Conservation (phyloP, 306 rosid genomes). For the Dalbergia cochinchinensis region DNA sequence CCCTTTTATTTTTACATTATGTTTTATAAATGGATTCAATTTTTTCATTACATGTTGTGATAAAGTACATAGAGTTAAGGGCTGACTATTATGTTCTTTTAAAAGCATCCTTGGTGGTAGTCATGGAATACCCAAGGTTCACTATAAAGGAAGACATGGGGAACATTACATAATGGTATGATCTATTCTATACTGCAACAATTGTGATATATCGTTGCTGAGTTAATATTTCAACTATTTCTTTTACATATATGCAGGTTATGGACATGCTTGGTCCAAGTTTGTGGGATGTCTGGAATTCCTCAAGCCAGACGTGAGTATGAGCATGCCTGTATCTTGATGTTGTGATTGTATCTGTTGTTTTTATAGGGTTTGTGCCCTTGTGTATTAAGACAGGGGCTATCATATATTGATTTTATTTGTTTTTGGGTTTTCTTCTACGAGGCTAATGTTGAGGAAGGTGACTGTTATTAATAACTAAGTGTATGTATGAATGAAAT, state of each 20-base stretch:
- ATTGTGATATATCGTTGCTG: not conserved
- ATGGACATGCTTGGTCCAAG: conserved; percentile 99
- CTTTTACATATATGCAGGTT: conserved; percentile 62
- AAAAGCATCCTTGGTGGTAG: conserved; percentile 94
- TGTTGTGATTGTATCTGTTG: conserved; percentile 15
- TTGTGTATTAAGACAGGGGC: conserved; percentile 13
- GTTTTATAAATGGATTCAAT: not conserved
- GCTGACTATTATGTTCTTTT: conserved; percentile 43
- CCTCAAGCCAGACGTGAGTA: conserved; percentile 95
- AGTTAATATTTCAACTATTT: conserved; percentile 31
- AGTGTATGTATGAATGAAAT: not conserved
- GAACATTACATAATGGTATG: conserved; percentile 95
- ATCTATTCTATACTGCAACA: conserved; percentile 36
- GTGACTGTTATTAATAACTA: not conserved
- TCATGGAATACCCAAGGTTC: conserved; percentile 97
- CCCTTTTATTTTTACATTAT: not conserved
- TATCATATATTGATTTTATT: conserved; percentile 2
- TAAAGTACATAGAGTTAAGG: not conserved
- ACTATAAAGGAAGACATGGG: conserved; percentile 95
- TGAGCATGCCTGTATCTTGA: conserved; percentile 29
- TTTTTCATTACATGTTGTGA: not conserved
- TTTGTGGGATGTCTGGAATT: conserved; percentile 98
- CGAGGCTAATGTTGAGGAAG: conserved; percentile 28
- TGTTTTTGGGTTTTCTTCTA: conserved; percentile 6
- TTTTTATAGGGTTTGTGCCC: not conserved